A percentile compares a stretch with the other conserved stretches of the same genome.
Evolutionary conservation across 352 stramenopile species (phyloP).

Genomic region (Phytophthora sansomeana): DNA sequence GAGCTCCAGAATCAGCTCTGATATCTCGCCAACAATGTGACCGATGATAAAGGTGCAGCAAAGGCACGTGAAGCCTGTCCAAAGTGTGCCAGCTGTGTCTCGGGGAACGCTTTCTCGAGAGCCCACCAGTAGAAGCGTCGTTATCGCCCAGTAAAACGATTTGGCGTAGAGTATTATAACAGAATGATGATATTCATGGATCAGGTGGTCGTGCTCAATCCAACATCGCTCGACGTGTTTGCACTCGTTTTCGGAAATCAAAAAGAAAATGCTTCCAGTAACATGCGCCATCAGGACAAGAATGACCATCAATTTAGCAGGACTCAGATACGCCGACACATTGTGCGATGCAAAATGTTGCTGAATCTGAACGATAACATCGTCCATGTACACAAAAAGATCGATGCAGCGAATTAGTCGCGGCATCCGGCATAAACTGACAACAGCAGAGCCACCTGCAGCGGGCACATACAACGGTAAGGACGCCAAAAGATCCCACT

Average conservation of each 20-base stretch:
- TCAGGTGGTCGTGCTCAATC: slow-evolving; percentile 66
- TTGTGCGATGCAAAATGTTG: slow-evolving; percentile 71
- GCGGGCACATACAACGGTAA: slow-evolving; percentile 56
- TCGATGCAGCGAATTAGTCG: slow-evolving; percentile 65
- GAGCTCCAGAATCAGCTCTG: slow-evolving; percentile 80
- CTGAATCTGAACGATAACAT: slow-evolving; percentile 75
- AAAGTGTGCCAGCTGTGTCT: slow-evolving; percentile 53
- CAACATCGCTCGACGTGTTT: slow-evolving; percentile 53
- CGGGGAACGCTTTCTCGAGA: slow-evolving; percentile 68
- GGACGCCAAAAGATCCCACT: slow-evolving; percentile 63
- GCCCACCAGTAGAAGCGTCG: slow-evolving; percentile 66
- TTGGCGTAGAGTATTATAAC: slow-evolving; percentile 62
- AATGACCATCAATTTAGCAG: slow-evolving; percentile 73
- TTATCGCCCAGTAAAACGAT: slow-evolving; percentile 80
- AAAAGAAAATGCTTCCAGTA: slow-evolving; percentile 74
- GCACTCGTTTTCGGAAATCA: slow-evolving; percentile 73
- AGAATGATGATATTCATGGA: slow-evolving; percentile 74
- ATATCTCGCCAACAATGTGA: slow-evolving; percentile 81
- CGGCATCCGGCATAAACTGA: slow-evolving; percentile 58
- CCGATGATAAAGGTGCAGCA: slow-evolving; percentile 80
- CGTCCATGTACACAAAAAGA: slow-evolving; percentile 63
- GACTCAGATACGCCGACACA: slow-evolving; percentile 74
- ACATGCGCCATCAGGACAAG: slow-evolving; percentile 66
- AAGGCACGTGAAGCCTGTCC: slow-evolving; percentile 64
- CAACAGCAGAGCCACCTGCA: slow-evolving; percentile 31